These are phyloP conservation scores for Alnus rubra DNA, from an alignment of 306 rosid genomes.

Conservation along the genomic window DNA sequence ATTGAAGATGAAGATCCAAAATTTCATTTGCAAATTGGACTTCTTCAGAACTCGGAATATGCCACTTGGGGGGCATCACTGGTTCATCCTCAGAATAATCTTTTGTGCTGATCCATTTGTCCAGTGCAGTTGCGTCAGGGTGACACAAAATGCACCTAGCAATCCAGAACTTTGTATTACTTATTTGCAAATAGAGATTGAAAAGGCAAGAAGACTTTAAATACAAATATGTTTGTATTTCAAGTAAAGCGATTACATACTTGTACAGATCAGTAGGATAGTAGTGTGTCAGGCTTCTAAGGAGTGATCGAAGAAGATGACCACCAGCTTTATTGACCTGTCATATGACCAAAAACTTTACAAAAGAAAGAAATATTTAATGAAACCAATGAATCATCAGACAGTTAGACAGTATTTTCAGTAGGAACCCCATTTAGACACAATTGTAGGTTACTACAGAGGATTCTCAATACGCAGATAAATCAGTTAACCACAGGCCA, in stretches of 20 bases:
- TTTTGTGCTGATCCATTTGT: slow-evolving; percentile 92
- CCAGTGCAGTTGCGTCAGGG: slow-evolving; percentile 75
- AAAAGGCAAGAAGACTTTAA: slow-evolving; percentile 14
- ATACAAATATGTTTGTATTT: not conserved
- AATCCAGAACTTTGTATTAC: slow-evolving; percentile 20
- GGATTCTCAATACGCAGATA: slow-evolving; percentile 16
- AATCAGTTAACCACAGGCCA: slow-evolving; percentile 26
- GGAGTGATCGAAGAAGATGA: slow-evolving; percentile 91
- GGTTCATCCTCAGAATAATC: slow-evolving; percentile 56
- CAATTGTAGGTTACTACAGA: slow-evolving; percentile 1
- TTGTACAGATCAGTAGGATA: slow-evolving; percentile 88
- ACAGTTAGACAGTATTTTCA: slow-evolving; percentile 10
- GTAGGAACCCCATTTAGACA: not conserved
- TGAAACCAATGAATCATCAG: slow-evolving; percentile 4
- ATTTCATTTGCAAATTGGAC: slow-evolving; percentile 86
- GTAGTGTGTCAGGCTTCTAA: slow-evolving; percentile 85
- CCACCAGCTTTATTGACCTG: slow-evolving; percentile 97
- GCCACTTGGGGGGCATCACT: slow-evolving; percentile 72
- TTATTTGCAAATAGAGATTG: slow-evolving; percentile 13
- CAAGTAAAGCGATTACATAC: slow-evolving; percentile 36
- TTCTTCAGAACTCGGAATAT: slow-evolving; percentile 82
- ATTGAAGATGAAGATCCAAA: slow-evolving; percentile 79
- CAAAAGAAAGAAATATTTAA: slow-evolving; percentile 5
- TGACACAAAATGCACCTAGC: slow-evolving; percentile 72
- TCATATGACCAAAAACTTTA: slow-evolving; percentile 26